phyloP scores from a whole-genome alignment of 2,329 filamentous ascomycete genomes.

The Leptographium procerum region DNA sequence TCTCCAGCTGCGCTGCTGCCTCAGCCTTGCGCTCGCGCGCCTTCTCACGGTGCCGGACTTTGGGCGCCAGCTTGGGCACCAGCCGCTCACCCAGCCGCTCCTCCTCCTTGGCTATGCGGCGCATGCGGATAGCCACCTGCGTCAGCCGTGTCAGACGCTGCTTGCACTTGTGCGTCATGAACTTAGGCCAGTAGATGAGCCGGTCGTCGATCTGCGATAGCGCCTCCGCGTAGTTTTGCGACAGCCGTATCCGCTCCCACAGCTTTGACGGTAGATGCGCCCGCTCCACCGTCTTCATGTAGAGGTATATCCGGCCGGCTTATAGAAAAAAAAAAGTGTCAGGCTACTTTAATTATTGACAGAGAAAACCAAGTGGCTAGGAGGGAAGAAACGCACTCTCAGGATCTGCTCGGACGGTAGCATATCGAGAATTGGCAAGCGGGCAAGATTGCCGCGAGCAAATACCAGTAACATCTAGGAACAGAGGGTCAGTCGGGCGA shows the following conservation, averaged over 20 bases:
- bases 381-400: conserved; percentile 14
- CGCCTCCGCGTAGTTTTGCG: conserved; percentile 81
- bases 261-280: conserved; percentile 79
- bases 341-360: not conserved
- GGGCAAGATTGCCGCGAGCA: conserved; percentile 67
- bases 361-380: not conserved
- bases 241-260: conserved; percentile 89
- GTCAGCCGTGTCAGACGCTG: conserved; percentile 85
- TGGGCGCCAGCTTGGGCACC: conserved; percentile 82
- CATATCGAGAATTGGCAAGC: conserved; percentile 84
- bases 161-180: conserved; percentile 77
- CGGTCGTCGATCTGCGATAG: conserved; percentile 77
- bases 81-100: conserved; percentile 79
- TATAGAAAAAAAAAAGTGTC: not conserved
- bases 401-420: conserved; percentile 76
- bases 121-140: conserved; percentile 75
- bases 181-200: conserved; percentile 90
- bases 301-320: conserved; percentile 65
- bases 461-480: conserved; percentile 24
- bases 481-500: not conserved
- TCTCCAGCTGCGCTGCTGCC: conserved; percentile 83
- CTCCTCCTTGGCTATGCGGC: conserved; percentile 76
- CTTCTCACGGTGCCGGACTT: conserved; percentile 67
- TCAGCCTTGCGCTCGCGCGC: conserved; percentile 60
- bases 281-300: conserved; percentile 92